phyloP scores from a whole-genome alignment of 345 rosid species.

The Heritiera fomes region DNA sequence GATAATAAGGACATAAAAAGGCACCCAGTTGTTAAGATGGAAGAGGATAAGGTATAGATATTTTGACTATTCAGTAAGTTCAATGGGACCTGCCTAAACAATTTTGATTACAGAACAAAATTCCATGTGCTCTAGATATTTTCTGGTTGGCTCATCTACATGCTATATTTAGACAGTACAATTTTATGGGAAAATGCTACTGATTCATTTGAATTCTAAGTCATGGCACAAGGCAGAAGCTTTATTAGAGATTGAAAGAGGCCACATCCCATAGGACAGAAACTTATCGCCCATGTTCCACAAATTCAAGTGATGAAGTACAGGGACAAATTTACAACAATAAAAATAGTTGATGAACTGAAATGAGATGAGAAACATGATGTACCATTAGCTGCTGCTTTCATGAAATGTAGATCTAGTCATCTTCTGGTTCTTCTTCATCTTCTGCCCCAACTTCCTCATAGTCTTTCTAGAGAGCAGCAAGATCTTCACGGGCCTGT shows the following conservation, averaged over 20 bases:
- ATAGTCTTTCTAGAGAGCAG: constrained; percentile 83
- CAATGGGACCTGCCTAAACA: neutral
- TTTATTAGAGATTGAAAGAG: neutral
- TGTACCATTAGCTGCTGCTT: neutral
- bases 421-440: constrained; percentile 57
- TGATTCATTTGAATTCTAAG: neutral
- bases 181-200: neutral
- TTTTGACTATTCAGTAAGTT: too few species aligned
- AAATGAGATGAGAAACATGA: constrained; percentile 17
- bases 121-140: constrained; percentile 9
- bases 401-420: constrained; percentile 26
- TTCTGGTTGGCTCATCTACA: neutral
- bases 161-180: neutral
- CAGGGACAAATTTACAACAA: constrained; percentile 9
- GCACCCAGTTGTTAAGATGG: neutral
- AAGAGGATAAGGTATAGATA: neutral
- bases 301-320: constrained; percentile 18
- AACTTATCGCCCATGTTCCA: constrained; percentile 16
- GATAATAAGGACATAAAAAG: neutral
- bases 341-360: constrained; percentile 3
- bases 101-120: neutral
- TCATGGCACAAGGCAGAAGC: neutral
- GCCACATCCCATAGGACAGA: neutral
- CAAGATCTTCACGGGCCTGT: constrained; percentile 86
- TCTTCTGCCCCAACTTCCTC: constrained; percentile 86